phyloP scores from a whole-genome alignment of 805 yeast species.

The Ogataea paradorogensis region DNA sequence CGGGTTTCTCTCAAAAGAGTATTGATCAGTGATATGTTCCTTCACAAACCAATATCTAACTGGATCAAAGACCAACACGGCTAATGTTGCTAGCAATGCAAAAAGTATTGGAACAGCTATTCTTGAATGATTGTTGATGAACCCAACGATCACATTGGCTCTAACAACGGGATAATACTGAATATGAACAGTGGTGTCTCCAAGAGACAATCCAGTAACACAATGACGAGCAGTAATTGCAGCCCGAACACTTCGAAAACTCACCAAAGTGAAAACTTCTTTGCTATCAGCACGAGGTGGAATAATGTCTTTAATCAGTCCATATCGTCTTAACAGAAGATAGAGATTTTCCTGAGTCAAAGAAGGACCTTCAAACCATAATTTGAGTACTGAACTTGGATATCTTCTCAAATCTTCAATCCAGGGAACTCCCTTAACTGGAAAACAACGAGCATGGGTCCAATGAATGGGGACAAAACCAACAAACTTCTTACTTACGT shows the following conservation, averaged over 20 bases:
- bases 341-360: slow-evolving; percentile 78
- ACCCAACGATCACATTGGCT: slow-evolving; percentile 52
- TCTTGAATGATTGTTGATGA: slow-evolving; percentile 72
- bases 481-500: slow-evolving; percentile 29
- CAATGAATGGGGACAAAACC: slow-evolving; percentile 39
- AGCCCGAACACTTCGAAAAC: slow-evolving; percentile 54
- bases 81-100: slow-evolving; percentile 75
- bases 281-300: slow-evolving; percentile 50
- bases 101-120: slow-evolving; percentile 77
- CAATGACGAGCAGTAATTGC: slow-evolving; percentile 90
- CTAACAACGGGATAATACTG: slow-evolving; percentile 61
- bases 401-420: slow-evolving; percentile 84
- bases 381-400: slow-evolving; percentile 61
- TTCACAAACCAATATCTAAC: slow-evolving; percentile 78
- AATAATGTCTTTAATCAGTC: slow-evolving; percentile 69
- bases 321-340: slow-evolving; percentile 81
- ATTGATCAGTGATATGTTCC: slow-evolving; percentile 64
- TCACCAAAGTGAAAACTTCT: slow-evolving; percentile 47
- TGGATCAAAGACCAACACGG: slow-evolving; percentile 89
- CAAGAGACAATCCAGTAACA: slow-evolving; percentile 71
- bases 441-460: slow-evolving; percentile 54
- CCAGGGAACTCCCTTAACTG: slow-evolving; percentile 94
- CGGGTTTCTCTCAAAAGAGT: slow-evolving; percentile 46
- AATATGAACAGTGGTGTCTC: slow-evolving; percentile 67
- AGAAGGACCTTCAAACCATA: slow-evolving; percentile 73